These are phyloP conservation scores for Sphaerobolus stellatus DNA, from an alignment of 1,284 basidiomycete species.

Conservation along the genomic window DNA sequence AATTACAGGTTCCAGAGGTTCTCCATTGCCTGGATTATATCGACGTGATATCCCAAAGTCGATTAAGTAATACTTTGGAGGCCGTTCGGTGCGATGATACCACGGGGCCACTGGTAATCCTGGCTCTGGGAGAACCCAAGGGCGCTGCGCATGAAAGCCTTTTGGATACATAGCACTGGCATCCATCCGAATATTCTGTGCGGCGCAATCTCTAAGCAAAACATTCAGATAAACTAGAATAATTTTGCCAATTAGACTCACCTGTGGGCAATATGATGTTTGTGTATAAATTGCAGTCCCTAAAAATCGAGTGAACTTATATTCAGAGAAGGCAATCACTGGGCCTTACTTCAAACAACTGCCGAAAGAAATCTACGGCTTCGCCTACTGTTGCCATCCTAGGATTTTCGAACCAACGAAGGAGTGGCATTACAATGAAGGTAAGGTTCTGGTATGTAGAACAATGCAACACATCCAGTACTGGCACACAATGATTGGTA, in stretches of 20 bases:
- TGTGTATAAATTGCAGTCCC: slow-evolving; percentile 26
- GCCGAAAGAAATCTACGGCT: slow-evolving; percentile 26
- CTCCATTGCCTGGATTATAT: slow-evolving; percentile 21
- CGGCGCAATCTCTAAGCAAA: slow-evolving; percentile 38
- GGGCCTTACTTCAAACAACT: slow-evolving; percentile 27
- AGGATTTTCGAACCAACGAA: slow-evolving; percentile 23
- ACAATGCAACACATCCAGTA: slow-evolving; percentile 27
- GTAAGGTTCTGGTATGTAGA: slow-evolving; percentile 16
- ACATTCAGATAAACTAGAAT: no score
- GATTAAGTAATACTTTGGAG: slow-evolving; percentile 33
- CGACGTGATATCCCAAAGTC: slow-evolving; percentile 39
- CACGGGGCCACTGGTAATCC: no score
- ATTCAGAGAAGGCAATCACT: neutral
- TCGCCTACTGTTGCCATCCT: slow-evolving; percentile 22
- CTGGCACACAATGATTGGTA: slow-evolving; percentile 32
- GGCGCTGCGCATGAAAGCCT: slow-evolving; percentile 25
- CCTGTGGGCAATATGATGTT: slow-evolving; percentile 24
- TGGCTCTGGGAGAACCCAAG: slow-evolving; percentile 16
- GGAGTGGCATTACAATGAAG: slow-evolving; percentile 28
- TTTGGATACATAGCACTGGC: slow-evolving; percentile 25
- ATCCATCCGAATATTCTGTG: slow-evolving; percentile 39
- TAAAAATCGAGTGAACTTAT: slow-evolving; percentile 1
- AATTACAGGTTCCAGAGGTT: slow-evolving; percentile 21
- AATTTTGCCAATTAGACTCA: no score
- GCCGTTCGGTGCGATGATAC: slow-evolving; percentile 28